Base-by-base conservation (phyloP, 139 green algal genomes). In the Pseudopediastrum boryanum region DNA sequence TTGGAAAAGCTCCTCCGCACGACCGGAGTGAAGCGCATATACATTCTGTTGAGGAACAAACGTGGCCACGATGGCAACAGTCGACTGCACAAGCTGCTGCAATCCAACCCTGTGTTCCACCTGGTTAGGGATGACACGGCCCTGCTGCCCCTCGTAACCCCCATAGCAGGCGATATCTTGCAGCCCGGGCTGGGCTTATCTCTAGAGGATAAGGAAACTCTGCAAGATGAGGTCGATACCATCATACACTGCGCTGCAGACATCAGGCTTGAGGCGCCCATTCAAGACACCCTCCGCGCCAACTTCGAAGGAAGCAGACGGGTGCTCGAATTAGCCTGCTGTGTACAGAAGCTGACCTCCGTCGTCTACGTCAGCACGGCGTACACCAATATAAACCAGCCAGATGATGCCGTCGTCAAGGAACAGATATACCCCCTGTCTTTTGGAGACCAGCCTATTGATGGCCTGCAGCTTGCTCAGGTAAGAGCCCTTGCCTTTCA, bases 351-450 rank as follows among this genome's bases (percentile, higher is more conserved):
- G 27, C 51, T 87, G 68, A 21, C 29, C 21, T 13, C 42, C n/a
- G 82, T 90, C 51, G 69, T 85, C 44, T 76, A 90, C 66, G 79
- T 90, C 68, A 86, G 78, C 29, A 82, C 85, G 52, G 54, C 79
- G 0, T 90, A 84, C 58, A 73, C 69, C 9, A 87, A 86, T 73
- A 77, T 86, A 42, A 74, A 80, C 48, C 54, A 67, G 48, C 74
- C 71, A 4, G 31, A 43, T 16, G 80, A 78, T 35, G 71, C 50
- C 48, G 64, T 51, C 23, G 87, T 88, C 29, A 58, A 83, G 52
- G 87, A 92, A 67, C 12, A 51, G 25, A 67, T 90, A 50, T 85
- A 85, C 33, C 87, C 87, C 38, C 83, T 92, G 35, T 79, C 43
- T 61, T 81, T 86, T 64, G 87, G 83, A 27, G 83, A 89, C 56